Evolutionary conservation across 139 green algal genomes (phyloP).

Genomic region (Chlamydomonas incerta): DNA sequence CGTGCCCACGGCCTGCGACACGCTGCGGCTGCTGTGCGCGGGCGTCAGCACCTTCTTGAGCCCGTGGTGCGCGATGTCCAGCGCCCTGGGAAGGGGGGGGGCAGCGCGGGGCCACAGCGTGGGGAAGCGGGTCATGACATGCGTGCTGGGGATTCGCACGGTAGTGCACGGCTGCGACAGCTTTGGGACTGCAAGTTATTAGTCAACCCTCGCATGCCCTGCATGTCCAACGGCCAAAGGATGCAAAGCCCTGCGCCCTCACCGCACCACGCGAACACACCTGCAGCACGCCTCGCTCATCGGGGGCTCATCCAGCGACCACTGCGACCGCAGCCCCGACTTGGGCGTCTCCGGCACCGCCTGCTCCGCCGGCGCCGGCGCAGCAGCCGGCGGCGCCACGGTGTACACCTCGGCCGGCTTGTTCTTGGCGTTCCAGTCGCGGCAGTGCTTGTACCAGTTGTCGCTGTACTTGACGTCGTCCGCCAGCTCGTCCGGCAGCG

Average conservation of each 20-base stretch:
- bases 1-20: not conserved
- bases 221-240: no score
- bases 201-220: no score
- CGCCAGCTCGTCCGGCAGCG: constrained; percentile 30
- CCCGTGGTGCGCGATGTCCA: constrained; percentile 18
- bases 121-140: no score
- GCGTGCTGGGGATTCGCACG: no score
- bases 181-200: no score
- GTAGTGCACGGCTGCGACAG: no score
- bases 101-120: no score
- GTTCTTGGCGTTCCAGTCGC: constrained; percentile 31
- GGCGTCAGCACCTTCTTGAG: constrained; percentile 21
- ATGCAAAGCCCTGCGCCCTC: no score
- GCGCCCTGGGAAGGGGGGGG: no score
- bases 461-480: constrained; percentile 24
- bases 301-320: not conserved
- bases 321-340: not conserved
- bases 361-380: not conserved
- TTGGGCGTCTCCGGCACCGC: not conserved
- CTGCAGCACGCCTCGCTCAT: constrained; percentile 13
- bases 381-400: not conserved
- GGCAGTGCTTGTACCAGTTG: constrained; percentile 16
- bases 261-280: no score
- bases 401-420: not conserved
- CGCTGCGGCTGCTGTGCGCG: constrained; percentile 10